Percentiles rank a stretch among this genome's conserved stretches.
Evolutionary conservation across 495 filamentous ascomycete species (phyloP).

Genomic region (Penicillium desertorum): DNA sequence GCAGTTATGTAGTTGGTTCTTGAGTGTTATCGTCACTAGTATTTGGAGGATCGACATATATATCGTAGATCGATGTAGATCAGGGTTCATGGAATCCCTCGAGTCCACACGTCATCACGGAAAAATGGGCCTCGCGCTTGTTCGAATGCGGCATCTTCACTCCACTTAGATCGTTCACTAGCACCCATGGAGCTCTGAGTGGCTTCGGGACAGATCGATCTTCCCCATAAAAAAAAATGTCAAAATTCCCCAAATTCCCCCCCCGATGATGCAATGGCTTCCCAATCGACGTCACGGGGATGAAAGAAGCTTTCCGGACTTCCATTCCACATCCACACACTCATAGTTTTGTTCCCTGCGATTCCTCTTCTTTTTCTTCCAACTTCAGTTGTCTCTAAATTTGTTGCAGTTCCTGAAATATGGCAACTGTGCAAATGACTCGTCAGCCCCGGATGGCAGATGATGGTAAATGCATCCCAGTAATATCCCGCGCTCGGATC

Average conservation of each 20-base stretch:
- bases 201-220: background rate
- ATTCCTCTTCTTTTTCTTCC: conserved; percentile 2
- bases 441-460: conserved; percentile 40
- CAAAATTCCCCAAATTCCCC: background rate
- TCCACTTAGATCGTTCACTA: conserved; percentile 4
- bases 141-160: conserved; percentile 3
- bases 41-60: background rate
- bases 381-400: conserved; percentile 19
- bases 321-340: conserved; percentile 26
- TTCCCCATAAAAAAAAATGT: background rate
- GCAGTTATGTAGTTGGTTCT: too few species aligned
- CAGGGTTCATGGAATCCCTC: background rate
- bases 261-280: conserved; percentile 28
- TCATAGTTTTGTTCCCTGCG: conserved; percentile 12
- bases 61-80: conserved; percentile 1
- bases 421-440: conserved; percentile 37
- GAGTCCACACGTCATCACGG: conserved; percentile 17
- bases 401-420: conserved; percentile 18
- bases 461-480: conserved; percentile 35
- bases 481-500: conserved; percentile 16
- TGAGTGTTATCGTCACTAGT: background rate
- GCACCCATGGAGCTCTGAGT: background rate
- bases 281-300: conserved; percentile 26
- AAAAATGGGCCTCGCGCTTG: background rate
- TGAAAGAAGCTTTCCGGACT: conserved; percentile 34